phyloP scores from a whole-genome alignment of 768 basidiomycete species.

The Agaricus sinodeliciosus region DNA sequence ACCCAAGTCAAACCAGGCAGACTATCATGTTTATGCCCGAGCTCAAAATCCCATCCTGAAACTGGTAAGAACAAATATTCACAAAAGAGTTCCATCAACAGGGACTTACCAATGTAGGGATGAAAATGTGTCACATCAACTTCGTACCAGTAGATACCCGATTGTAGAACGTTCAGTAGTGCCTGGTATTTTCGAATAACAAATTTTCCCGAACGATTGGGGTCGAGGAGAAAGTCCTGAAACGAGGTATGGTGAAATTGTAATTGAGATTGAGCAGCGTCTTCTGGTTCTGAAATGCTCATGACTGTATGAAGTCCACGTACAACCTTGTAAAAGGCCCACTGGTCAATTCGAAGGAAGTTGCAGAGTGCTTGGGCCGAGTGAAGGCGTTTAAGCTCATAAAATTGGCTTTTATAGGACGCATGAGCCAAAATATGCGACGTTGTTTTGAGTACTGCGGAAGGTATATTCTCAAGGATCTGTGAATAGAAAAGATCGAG shows the following conservation, averaged over 20 bases:
- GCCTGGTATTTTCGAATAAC: not conserved
- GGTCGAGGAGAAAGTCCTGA: not conserved
- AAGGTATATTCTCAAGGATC: not conserved
- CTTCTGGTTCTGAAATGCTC: not conserved
- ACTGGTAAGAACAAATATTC: not conserved
- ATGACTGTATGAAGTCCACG: not conserved
- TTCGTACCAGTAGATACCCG: not conserved
- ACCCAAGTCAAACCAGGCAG: slow-evolving; percentile 1
- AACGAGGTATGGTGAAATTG: slow-evolving; percentile 1
- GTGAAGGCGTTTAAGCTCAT: no score
- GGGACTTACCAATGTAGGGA: not conserved
- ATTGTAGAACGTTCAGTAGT: not conserved
- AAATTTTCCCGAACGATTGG: not conserved
- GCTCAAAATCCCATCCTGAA: not conserved
- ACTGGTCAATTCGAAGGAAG: not conserved
- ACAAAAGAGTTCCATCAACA: not conserved
- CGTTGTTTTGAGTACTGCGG: not conserved
- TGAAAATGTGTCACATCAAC: not conserved
- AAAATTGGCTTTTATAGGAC: no score
- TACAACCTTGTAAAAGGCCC: not conserved
- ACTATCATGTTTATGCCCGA: not conserved
- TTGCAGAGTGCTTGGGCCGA: not conserved
- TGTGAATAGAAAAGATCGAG: slow-evolving; percentile 3
- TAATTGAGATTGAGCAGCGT: not conserved
- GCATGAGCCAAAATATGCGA: not conserved